Base-by-base conservation (phyloP, 371 early-diverging fungal genomes). In the Rhizomucor miehei region DNA sequence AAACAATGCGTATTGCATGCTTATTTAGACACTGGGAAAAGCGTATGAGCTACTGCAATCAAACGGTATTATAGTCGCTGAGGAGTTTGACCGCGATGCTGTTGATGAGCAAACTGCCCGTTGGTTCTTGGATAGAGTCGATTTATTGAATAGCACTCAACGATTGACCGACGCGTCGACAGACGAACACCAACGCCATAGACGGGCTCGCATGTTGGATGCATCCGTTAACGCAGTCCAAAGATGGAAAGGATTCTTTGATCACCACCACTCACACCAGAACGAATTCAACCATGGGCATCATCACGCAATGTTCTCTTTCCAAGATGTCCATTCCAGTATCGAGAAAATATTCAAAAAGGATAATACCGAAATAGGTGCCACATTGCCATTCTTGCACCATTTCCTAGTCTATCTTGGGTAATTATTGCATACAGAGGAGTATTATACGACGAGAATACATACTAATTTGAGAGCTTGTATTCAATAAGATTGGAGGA, bases 101-200 rank as follows among this genome's bases (percentile, higher is more conserved):
- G 23, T 60, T 8, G 39, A 62, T 20, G 43, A 24, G 9, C 10
- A 20, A 3, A 44, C 50, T 6, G 35, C 44, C 3, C 6, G 10
- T 5, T 71, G 65, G 65, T 56, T 65, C 21, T 58, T 65, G 40
- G 61, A 71, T 34, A 68, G 68, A 20, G 13, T 65, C 1, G 72
- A 71, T 40, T 44, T 67, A 11, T 17, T 71, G 6, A n/a, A 37
- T 1, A 20, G 37, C 9, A 24, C 54, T 35, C 56, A 54, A 41
- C 21, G 11, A 39, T 44, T 8, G 14, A 21, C 20, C 12, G 20
- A 23, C 29, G 48, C 21, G 14, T 14, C 38, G 34, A 6, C 41
- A 17, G 21, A 9, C 40, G 48, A 40, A 16, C 3, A 29, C 29
- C 29, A 29, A 12, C 48, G 24, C 25, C 49, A 44, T 11, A 17